Conservation (phyloP, 192 early-diverging fungal genomes). For the Dimargaris cristalligena region DNA sequence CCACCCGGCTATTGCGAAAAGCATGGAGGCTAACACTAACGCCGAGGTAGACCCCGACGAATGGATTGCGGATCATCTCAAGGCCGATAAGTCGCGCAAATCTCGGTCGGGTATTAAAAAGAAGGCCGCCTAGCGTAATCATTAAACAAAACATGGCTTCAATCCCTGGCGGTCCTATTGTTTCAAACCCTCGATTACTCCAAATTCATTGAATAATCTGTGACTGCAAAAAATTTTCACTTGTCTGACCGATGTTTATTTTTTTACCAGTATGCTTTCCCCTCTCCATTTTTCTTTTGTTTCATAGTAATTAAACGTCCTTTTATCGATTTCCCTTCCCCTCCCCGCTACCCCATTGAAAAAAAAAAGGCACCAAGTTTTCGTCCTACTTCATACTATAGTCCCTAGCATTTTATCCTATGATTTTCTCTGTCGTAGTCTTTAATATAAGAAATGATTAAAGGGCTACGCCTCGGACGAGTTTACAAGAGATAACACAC, state of each 20-base stretch:
- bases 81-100: no score
- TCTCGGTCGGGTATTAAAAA: not conserved
- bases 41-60: not conserved
- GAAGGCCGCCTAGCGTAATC: constrained; percentile 1
- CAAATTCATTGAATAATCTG: not conserved
- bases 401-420: no score
- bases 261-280: not conserved
- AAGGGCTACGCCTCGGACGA: no score
- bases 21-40: not conserved
- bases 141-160: not conserved
- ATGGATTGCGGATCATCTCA: not conserved
- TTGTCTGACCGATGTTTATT: not conserved
- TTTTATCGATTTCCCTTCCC: not conserved
- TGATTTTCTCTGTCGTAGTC: no score
- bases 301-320: not conserved
- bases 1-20: not conserved
- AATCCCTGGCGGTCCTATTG: not conserved
- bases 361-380: no score
- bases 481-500: no score
- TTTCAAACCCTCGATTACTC: not conserved
- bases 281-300: not conserved
- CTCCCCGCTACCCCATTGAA: no score
- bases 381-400: no score
- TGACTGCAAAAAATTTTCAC: not conserved
- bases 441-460: no score